Conservation (phyloP, 257 asterid species). For the Solanum corneliomulleri region DNA sequence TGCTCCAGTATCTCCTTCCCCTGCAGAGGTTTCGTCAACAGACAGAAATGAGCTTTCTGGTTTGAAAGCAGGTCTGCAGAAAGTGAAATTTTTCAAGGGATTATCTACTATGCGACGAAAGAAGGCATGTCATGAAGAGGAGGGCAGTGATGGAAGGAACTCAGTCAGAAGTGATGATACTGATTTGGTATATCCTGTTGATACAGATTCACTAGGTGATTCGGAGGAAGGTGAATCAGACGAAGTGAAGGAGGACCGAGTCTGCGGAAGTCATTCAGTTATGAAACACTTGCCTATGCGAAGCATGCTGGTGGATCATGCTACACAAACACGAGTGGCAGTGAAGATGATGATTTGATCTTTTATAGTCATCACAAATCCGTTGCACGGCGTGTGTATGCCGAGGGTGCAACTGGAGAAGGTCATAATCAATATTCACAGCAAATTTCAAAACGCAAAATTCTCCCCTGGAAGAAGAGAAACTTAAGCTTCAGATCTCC, state of each 20-base stretch:
- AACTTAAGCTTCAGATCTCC: slow-evolving; percentile 60
- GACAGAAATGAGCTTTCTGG: slow-evolving; percentile 26
- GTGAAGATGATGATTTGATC: slow-evolving; percentile 65
- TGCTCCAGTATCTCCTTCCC: slow-evolving; percentile 30
- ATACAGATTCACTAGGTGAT: slow-evolving; percentile 38
- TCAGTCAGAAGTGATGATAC: slow-evolving; percentile 45
- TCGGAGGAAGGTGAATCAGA: slow-evolving; percentile 17
- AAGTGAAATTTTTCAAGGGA: slow-evolving; percentile 32
- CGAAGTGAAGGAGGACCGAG: slow-evolving; percentile 22
- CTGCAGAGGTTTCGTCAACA: slow-evolving; percentile 29
- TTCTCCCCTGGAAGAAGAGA: slow-evolving; percentile 73
- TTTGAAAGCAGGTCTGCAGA: slow-evolving; percentile 27
- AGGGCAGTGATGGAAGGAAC: slow-evolving; percentile 51
- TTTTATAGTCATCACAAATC: slow-evolving; percentile 26
- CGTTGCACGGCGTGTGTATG: neutral
- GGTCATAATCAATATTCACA: slow-evolving; percentile 11
- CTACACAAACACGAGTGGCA: slow-evolving; percentile 30
- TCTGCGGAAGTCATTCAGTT: slow-evolving; percentile 35
- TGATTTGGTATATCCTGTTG: slow-evolving; percentile 24
- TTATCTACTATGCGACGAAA: slow-evolving; percentile 30
- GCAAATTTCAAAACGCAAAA: slow-evolving; percentile 32
- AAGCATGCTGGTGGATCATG: slow-evolving; percentile 46
- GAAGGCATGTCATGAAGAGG: slow-evolving; percentile 40
- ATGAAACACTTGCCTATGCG: slow-evolving; percentile 53
- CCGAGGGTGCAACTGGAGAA: slow-evolving; percentile 11